Conservation (phyloP, 2,329 filamentous ascomycete species). For the Peltaster fructicola region DNA sequence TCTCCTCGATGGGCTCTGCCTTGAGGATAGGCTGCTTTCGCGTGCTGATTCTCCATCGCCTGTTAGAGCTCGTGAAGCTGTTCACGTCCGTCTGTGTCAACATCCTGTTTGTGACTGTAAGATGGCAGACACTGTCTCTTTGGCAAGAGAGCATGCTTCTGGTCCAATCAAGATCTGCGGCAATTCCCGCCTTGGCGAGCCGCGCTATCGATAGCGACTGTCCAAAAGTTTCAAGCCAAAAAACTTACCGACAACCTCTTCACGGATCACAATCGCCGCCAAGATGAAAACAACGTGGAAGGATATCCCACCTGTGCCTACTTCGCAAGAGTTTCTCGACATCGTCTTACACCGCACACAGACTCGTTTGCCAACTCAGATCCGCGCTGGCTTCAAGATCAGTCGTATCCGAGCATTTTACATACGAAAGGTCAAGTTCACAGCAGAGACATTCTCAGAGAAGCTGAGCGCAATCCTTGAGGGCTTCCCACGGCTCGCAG, state of each 20-base stretch:
- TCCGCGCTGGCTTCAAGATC: conserved; percentile 90
- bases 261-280: conserved; percentile 8
- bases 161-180: no score
- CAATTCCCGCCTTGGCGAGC: no score
- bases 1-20: conserved; percentile 69
- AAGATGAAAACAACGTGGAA: conserved; percentile 44
- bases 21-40: conserved; percentile 93
- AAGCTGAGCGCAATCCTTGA: conserved; percentile 84
- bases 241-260: no score
- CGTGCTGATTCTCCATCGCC: conserved; percentile 41
- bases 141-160: no score
- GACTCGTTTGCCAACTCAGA: conserved; percentile 83
- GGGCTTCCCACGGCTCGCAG: conserved; percentile 78
- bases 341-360: conserved; percentile 91
- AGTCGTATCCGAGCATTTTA: conserved; percentile 89
- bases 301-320: conserved; percentile 41
- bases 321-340: conserved; percentile 88
- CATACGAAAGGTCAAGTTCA: conserved; percentile 96
- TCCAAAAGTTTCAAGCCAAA: no score
- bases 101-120: no score
- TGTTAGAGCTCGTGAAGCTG: conserved; percentile 12
- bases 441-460: conserved; percentile 88
- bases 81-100: conserved; percentile 7
- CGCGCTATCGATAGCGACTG: no score
- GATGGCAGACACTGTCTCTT: no score